These are phyloP conservation scores for Curvularia hawaiiensis DNA, from an alignment of 2,329 filamentous ascomycete genomes.

Conservation along the genomic window DNA sequence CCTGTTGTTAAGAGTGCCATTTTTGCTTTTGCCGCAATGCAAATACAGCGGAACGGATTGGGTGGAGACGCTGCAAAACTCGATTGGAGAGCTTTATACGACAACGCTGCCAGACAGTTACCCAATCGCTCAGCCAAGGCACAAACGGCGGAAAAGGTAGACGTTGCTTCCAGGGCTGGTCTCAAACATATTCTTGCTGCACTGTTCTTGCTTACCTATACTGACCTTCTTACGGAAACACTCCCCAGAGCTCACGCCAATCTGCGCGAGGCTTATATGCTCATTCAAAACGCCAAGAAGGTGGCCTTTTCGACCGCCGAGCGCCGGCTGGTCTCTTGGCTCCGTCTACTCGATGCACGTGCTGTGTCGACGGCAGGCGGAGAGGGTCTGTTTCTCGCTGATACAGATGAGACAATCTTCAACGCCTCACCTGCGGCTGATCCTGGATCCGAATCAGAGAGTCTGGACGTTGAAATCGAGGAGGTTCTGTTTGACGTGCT, in stretches of 20 bases:
- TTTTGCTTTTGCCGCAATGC: not conserved
- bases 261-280: conserved; percentile 56
- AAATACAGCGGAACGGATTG: not conserved
- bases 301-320: conserved; percentile 43
- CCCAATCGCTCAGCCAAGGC: not conserved
- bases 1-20: not conserved
- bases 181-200: not conserved
- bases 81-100: not conserved
- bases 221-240: not conserved
- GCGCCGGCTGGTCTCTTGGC: conserved; percentile 59
- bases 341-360: conserved; percentile 60
- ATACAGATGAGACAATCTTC: conserved; percentile 55
- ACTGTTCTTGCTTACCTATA: not conserved
- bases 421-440: conserved; percentile 52
- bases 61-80: not conserved
- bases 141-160: not conserved
- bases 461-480: conserved; percentile 47
- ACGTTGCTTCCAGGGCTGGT: not conserved
- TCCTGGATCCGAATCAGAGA: conserved; percentile 35
- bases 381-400: conserved; percentile 59
- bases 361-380: conserved; percentile 61
- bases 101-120: not conserved
- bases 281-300: conserved; percentile 48
- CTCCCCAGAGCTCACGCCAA: conserved; percentile 36
- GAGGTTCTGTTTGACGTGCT: conserved; percentile 61